Evolutionary conservation across 139 green algal genomes (phyloP), one percentile per base, ranked within the genome.

Genomic region (Chlamydomonas incerta): DNA sequence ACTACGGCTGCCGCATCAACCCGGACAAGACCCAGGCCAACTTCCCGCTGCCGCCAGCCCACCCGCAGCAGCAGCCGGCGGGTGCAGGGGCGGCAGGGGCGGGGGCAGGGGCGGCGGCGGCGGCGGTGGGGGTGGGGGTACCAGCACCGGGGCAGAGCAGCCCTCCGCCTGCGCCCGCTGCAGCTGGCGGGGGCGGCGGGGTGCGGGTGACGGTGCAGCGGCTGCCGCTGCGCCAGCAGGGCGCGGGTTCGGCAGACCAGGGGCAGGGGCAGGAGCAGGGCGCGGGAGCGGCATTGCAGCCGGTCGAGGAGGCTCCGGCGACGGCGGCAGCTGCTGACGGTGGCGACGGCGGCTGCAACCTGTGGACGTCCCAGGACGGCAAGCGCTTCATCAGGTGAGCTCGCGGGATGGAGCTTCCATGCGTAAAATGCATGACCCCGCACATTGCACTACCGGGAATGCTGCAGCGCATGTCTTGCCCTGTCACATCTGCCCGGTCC

Each of bases 11-110:
- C 28, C 15, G 15, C n/a, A 91, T 98, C 52, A 98, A 99, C 90
- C 83, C 93, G 6, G 69, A 65, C 41, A 99, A 99, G 88, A 99
- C 96, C 2, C 83, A 92, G 84, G 41, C 93, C 58, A 98, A 92
- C 86, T 98, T 97, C 72, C 18, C 55, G 6, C 41, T 50, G 6
- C 41, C 41, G 41, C 41, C 41, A 5, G 8, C 63, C 21, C 33
- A 75, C 13, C 63, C 23, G 21, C 34, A 89, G 77, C 33, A 62
- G 52, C 62, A 87, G 47, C 37, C 72, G 46, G 87, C 26, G 3
- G 63, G 10, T 2, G 33, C 66, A 47, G 66, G 8, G 41, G 52
- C 74, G 33, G 74, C 33, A 26, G 52, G 31, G 18, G 74, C 57
- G n/a, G 57, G 23, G 5, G 33, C 57, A 41, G 74, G 9, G 0